Percentiles rank a stretch among this genome's conserved stretches.
These are phyloP conservation scores for Dillenia turbinata DNA, from an alignment of 164 flowering plant genomes.

Conservation along the genomic window DNA sequence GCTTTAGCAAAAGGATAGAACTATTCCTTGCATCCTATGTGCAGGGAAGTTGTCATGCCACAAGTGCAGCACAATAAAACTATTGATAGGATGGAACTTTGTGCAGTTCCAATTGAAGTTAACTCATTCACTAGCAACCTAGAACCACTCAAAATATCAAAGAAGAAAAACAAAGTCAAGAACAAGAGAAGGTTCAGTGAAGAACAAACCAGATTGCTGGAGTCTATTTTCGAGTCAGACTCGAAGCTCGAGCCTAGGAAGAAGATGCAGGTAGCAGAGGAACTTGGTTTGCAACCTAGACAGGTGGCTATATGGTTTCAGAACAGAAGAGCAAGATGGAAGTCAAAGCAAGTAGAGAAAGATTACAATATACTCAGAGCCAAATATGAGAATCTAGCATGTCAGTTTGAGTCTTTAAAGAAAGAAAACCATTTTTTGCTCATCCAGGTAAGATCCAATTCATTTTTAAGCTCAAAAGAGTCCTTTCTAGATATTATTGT, in stretches of 20 bases:
- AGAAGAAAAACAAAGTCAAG: slow-evolving; percentile 27
- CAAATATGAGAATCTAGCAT: slow-evolving; percentile 38
- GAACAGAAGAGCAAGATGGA: slow-evolving; percentile 83
- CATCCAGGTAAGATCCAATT: slow-evolving; percentile 33
- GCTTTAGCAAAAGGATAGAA: no score
- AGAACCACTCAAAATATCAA: slow-evolving; percentile 6
- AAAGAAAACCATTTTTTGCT: slow-evolving; percentile 51
- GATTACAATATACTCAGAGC: slow-evolving; percentile 40
- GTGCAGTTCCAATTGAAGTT: neutral
- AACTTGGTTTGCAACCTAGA: slow-evolving; percentile 66
- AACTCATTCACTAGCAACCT: neutral
- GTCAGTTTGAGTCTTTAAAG: slow-evolving; percentile 37
- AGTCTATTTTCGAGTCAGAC: slow-evolving; percentile 59
- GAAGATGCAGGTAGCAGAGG: slow-evolving; percentile 59
- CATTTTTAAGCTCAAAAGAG: neutral
- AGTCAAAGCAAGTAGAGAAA: slow-evolving; percentile 68
- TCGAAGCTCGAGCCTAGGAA: slow-evolving; percentile 56
- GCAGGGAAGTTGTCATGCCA: no score
- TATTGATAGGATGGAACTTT: no score
- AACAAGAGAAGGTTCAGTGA: slow-evolving; percentile 56
- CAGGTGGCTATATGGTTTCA: slow-evolving; percentile 96
- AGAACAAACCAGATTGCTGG: slow-evolving; percentile 55
- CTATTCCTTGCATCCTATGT: no score
- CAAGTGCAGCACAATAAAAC: no score
- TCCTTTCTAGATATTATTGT: neutral